phyloP scores from a whole-genome alignment of 306 rosid genomes.

The Cucumis melo region DNA sequence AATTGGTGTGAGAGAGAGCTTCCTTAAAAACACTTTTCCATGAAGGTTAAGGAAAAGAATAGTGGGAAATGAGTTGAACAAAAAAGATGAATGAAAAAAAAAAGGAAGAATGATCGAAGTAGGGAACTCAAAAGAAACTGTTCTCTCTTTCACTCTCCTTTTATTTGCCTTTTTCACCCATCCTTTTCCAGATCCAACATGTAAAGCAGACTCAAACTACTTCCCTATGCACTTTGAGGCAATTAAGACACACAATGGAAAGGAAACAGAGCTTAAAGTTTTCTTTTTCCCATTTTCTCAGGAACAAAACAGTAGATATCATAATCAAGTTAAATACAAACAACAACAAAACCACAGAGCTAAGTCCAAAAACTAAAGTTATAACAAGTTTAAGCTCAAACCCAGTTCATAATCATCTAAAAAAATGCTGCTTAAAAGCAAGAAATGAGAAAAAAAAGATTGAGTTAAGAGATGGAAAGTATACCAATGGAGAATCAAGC shows the following conservation, averaged over 20 bases:
- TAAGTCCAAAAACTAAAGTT: not conserved
- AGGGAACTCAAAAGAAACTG: constrained; percentile 35
- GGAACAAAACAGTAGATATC: not conserved
- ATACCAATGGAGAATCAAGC: constrained; percentile 48
- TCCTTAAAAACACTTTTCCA: not conserved
- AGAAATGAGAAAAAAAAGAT: not conserved
- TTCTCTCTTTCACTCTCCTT: constrained; percentile 17
- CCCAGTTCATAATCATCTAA: not conserved
- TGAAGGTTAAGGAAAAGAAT: not conserved
- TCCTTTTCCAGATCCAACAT: constrained; percentile 46
- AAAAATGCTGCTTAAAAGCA: not conserved
- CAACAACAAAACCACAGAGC: not conserved
- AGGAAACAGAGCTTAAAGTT: not conserved
- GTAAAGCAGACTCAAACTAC: constrained; percentile 38
- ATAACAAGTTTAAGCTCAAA: not conserved
- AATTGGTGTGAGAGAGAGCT: not conserved
- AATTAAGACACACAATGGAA: not conserved
- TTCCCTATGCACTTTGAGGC: constrained; percentile 10
- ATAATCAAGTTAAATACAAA: not conserved
- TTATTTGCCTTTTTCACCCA: constrained; percentile 13
- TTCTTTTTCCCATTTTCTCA: not conserved
- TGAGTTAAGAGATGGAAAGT: not conserved
- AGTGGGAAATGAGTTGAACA: not conserved
- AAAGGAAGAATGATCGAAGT: constrained; percentile 31
- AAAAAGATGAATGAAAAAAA: not conserved